Evolutionary conservation across 768 basidiomycete species (phyloP), one percentile per base, ranked within the genome.

Genomic region (Rickenella mellea): DNA sequence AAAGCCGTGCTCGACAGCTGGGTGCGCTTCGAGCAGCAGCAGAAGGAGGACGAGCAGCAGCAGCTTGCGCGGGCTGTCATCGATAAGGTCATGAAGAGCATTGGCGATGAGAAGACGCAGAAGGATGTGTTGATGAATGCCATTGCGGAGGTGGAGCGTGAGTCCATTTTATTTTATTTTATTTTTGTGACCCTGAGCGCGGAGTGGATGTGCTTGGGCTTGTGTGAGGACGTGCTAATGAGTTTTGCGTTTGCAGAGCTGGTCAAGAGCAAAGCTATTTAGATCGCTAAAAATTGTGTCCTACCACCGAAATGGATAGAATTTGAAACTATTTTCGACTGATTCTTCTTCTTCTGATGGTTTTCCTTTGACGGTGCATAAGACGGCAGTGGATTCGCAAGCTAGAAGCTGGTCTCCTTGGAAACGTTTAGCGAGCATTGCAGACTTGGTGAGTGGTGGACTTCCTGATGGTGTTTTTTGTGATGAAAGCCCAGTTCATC

Each of bases 11-110:
- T 99, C 43, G 96, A 98, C 71, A 88, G 86, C 61, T 96, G 93
- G 93, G 94, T 92, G 44, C 86, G 96, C 59, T 92, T 81, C 66
- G 94, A 98, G 71, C 93, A 96, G 59, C 89, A 93, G 61, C 73
- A 79, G 58, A 91, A 96, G 73, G 93, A 99, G 72, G 84, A 76
- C 57, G 91, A 99, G 69, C 96, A 99, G 75, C 74, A 80, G 25
- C 86, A 89, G 39, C 80, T 99, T 44, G 83, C 91, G 49, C 80
- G 83, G 74, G 67, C 71, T 40, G 84, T 99, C 59, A 86, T 96
- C 54, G 77, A 80, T 45, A 90, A 87, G 62, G 94, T 97, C 49
- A 71, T 88, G 58, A 78, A 80, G 58, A 71, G 70, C 54, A 64
- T 98, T 50, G 68, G 76, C 60, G 92, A 97, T 53, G 85, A 91